Percentiles rank a stretch among this genome's conserved stretches.
Evolutionary conservation across 2,329 filamentous ascomycete genomes (phyloP).

Genomic region (Pezicula neosporulosa): DNA sequence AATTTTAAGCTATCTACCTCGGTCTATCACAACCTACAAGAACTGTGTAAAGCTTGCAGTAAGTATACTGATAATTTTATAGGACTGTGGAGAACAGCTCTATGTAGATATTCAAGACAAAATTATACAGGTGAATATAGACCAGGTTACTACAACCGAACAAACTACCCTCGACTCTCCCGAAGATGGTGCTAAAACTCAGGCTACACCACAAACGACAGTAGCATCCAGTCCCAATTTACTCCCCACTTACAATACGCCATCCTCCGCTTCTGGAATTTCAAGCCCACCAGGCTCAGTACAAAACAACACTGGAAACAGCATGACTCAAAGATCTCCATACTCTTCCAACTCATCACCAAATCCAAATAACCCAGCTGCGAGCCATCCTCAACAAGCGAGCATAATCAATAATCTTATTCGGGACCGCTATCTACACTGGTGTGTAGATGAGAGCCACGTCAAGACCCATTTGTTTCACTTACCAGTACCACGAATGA

Average conservation of each 20-base stretch:
- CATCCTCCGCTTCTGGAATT: background rate
- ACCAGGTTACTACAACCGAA: background rate
- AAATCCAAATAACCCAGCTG: background rate
- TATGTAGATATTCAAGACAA: background rate
- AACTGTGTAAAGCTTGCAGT: no score
- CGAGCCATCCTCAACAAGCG: background rate
- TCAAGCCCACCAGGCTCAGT: background rate
- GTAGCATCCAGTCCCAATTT: no score
- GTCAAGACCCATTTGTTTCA: background rate
- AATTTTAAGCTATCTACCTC: background rate
- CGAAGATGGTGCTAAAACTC: no score
- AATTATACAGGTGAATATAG: background rate
- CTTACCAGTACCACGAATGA: background rate
- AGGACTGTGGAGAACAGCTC: background rate
- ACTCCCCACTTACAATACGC: no score
- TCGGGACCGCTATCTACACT: background rate
- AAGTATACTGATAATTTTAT: background rate
- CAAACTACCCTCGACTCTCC: no score
- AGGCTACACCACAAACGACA: no score
- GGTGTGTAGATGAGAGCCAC: background rate
- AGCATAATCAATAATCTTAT: background rate
- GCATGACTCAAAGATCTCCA: background rate
- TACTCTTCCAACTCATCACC: background rate
- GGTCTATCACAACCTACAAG: background rate
- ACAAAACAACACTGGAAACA: background rate